phyloP scores from a whole-genome alignment of 192 early-diverging fungal species.

The Globomyces pollinis-pini region DNA sequence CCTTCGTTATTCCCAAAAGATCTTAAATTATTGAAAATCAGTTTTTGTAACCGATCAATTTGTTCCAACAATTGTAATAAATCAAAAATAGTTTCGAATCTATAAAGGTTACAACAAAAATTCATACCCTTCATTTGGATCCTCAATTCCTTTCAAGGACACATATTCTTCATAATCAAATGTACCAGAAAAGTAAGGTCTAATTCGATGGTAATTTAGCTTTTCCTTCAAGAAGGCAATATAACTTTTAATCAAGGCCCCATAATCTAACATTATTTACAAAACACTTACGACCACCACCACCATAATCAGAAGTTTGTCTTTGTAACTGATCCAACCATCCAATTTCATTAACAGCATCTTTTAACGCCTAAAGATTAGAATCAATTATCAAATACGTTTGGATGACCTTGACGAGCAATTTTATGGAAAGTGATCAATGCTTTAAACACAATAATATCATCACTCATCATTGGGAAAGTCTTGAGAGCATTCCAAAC shows the following conservation, averaged over 20 bases:
- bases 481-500: conserved; percentile 81
- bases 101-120: conserved; percentile 10
- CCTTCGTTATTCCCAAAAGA: conserved; percentile 79
- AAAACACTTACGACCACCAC: too few species aligned
- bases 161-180: conserved; percentile 99
- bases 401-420: conserved; percentile 82
- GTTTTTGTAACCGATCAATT: conserved; percentile 84
- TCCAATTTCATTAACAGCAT: conserved; percentile 18
- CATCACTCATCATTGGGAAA: conserved; percentile 84
- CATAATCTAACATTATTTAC: too few species aligned
- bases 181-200: conserved; percentile 87
- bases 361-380: conserved; percentile 64
- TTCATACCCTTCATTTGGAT: conserved; percentile 91
- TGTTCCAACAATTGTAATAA: conserved; percentile 86
- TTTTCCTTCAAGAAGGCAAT: conserved; percentile 83
- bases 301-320: conserved; percentile 11
- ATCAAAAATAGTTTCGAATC: conserved; percentile 94
- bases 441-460: conserved; percentile 94
- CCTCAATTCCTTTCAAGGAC: conserved; percentile 84
- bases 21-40: conserved; percentile 78
- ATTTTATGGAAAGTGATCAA: conserved; percentile 93
- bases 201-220: conserved; percentile 82
- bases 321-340: conserved; percentile 73
- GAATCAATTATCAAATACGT: conserved; percentile 37
- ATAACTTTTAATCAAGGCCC: conserved; percentile 80